These are phyloP conservation scores for Nannizziopsis barbatae DNA, from an alignment of 2,329 filamentous ascomycete genomes.

Conservation along the genomic window DNA sequence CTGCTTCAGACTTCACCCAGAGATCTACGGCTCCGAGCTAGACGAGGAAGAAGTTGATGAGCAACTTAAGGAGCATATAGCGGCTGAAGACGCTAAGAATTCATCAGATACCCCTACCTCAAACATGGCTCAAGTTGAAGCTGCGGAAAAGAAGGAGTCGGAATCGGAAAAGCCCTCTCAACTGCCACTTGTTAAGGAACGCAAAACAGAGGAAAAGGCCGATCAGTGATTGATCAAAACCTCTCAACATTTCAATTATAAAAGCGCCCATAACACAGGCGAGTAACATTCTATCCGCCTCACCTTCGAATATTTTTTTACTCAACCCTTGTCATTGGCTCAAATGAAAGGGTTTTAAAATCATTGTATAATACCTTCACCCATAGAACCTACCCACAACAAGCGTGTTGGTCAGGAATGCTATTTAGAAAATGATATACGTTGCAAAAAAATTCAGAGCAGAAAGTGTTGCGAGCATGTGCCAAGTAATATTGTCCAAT, in stretches of 20 bases:
- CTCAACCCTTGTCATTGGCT: no score
- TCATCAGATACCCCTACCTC: background rate
- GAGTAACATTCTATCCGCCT: background rate
- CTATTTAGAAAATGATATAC: no score
- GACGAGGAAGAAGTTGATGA: slow-evolving; percentile 53
- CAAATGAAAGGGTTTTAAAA: no score
- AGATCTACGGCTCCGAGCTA: slow-evolving; percentile 82
- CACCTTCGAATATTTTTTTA: background rate
- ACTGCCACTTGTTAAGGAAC: background rate
- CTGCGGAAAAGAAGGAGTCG: background rate
- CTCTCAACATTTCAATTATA: background rate
- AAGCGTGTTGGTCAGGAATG: no score
- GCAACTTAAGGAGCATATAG: slow-evolving; percentile 25
- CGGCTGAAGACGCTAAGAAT: slow-evolving; percentile 20
- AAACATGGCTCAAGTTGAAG: background rate
- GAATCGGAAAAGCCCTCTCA: slow-evolving; percentile 1
- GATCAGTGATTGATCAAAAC: background rate
- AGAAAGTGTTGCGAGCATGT: no score
- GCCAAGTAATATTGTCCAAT: no score
- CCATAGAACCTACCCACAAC: no score
- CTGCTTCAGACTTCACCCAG: slow-evolving; percentile 86
- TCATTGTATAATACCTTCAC: no score
- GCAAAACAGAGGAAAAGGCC: background rate
- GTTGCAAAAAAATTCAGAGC: no score
- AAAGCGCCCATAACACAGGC: background rate